Conservation (phyloP, 495 filamentous ascomycete species). For the Lentithecium fluviatile region DNA sequence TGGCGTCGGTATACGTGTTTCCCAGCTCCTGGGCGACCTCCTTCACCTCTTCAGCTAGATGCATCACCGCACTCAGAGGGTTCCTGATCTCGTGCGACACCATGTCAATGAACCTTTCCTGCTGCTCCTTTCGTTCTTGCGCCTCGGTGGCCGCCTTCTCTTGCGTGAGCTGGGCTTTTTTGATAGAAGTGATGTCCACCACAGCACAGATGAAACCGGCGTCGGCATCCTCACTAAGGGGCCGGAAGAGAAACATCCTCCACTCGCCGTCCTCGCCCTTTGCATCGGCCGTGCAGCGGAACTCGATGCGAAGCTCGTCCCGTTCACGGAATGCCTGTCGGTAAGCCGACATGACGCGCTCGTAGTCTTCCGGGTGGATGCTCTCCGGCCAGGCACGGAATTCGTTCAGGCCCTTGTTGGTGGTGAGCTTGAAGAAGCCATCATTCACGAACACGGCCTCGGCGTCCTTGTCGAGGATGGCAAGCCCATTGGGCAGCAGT, state of each 20-base stretch:
- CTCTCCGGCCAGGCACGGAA: constrained; percentile 44
- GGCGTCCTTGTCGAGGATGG: constrained; percentile 41
- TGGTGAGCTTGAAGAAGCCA: constrained; percentile 43
- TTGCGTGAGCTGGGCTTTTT: constrained; percentile 39
- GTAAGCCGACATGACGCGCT: constrained; percentile 41
- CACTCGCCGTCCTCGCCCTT: constrained; percentile 30
- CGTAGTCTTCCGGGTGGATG: constrained; percentile 41
- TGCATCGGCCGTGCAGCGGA: constrained; percentile 24
- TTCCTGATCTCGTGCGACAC: constrained; percentile 42
- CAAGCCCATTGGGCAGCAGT: constrained; percentile 43
- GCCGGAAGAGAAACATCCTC: constrained; percentile 41
- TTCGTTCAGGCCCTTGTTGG: constrained; percentile 32
- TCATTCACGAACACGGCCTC: constrained; percentile 43
- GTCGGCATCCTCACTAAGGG: constrained; percentile 38
- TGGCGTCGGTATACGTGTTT: constrained; percentile 4
- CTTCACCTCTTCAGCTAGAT: constrained; percentile 42
- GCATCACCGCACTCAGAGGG: constrained; percentile 42
- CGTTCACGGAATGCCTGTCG: constrained; percentile 37
- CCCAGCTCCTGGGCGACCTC: constrained; percentile 23
- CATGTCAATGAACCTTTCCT: constrained; percentile 43
- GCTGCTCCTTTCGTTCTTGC: constrained; percentile 40
- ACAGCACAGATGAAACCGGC: constrained; percentile 43
- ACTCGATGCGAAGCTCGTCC: constrained; percentile 39
- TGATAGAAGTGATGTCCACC: constrained; percentile 43
- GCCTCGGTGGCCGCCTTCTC: constrained; percentile 42